A percentile compares a stretch with the other conserved stretches of the same genome.
Evolutionary conservation across 2,329 filamentous ascomycete genomes (phyloP).

Genomic region (Rasamsonia emersonii): DNA sequence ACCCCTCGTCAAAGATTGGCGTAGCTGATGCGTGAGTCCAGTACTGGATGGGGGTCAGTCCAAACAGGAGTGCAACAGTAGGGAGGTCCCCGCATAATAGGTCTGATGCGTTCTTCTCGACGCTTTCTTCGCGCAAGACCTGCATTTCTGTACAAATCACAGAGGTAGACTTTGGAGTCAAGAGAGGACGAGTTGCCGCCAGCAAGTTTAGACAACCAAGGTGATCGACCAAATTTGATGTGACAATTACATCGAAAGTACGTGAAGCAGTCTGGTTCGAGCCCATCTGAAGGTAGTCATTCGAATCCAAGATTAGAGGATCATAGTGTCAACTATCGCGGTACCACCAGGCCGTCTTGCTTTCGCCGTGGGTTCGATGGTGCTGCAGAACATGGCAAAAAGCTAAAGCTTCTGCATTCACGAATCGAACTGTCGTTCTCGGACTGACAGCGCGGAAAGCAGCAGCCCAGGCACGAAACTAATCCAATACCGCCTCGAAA

Average conservation of each 20-base stretch:
- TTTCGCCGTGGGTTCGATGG: conserved; percentile 13
- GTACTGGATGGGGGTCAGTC: not conserved
- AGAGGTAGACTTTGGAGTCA: conserved; percentile 18
- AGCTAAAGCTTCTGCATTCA: conserved; percentile 41
- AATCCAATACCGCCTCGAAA: conserved; percentile 9
- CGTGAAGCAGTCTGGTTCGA: conserved; percentile 25
- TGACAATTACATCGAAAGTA: conserved; percentile 50
- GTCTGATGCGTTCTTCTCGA: not conserved
- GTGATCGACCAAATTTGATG: conserved; percentile 40
- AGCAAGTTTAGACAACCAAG: conserved; percentile 40
- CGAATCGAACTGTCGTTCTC: conserved; percentile 38
- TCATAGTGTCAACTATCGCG: conserved; percentile 17
- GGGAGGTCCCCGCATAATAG: not conserved
- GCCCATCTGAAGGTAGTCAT: conserved; percentile 31
- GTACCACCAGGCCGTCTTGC: conserved; percentile 1
- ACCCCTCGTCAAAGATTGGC: not conserved
- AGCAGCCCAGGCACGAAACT: conserved; percentile 17
- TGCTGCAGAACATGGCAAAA: conserved; percentile 47
- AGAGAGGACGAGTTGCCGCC: conserved; percentile 39
- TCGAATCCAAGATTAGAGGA: conserved; percentile 34
- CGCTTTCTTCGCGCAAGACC: not conserved
- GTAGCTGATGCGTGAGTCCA: not conserved
- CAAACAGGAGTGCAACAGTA: not conserved
- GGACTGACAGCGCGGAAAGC: conserved; percentile 14
- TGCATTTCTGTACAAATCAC: not conserved